Evolutionary conservation across 495 filamentous ascomycete species (phyloP).

Genomic region (Lentithecium fluviatile): DNA sequence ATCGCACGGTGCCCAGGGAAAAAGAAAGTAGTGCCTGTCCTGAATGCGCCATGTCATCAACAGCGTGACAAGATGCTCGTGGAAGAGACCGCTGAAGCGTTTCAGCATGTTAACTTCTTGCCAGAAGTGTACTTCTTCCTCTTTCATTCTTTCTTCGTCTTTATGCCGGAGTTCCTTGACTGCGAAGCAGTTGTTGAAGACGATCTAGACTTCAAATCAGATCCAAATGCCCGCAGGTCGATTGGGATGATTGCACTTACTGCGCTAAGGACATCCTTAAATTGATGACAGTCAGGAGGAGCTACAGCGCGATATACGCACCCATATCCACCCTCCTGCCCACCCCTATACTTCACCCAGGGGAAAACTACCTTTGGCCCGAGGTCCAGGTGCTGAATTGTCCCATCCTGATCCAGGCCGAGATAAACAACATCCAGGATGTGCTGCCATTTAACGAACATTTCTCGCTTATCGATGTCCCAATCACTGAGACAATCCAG

Average conservation of each 20-base stretch:
- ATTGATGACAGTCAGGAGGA: not conserved
- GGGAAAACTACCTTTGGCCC: not conserved
- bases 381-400: not conserved
- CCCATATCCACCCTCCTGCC: not conserved
- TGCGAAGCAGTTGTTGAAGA: not conserved
- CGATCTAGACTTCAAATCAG: not conserved
- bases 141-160: conserved; percentile 1
- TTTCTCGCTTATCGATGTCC: not conserved
- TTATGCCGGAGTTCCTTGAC: not conserved
- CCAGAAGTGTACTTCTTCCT: not conserved
- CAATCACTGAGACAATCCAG: not conserved
- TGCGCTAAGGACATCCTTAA: not conserved
- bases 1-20: conserved; percentile 9
- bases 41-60: conserved; percentile 1
- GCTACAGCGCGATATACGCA: not conserved
- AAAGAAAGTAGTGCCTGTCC: conserved; percentile 1
- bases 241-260: not conserved
- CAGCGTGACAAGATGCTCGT: conserved; percentile 13
- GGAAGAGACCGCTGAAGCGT: conserved; percentile 1
- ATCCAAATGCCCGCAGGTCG: not conserved
- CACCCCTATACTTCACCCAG: not conserved
- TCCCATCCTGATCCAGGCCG: not conserved
- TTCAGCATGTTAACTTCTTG: conserved; percentile 11
- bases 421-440: not conserved
- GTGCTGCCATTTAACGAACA: not conserved